These are phyloP conservation scores for Beauveria medogensis DNA, from an alignment of 2,329 filamentous ascomycete genomes.

Conservation along the genomic window DNA sequence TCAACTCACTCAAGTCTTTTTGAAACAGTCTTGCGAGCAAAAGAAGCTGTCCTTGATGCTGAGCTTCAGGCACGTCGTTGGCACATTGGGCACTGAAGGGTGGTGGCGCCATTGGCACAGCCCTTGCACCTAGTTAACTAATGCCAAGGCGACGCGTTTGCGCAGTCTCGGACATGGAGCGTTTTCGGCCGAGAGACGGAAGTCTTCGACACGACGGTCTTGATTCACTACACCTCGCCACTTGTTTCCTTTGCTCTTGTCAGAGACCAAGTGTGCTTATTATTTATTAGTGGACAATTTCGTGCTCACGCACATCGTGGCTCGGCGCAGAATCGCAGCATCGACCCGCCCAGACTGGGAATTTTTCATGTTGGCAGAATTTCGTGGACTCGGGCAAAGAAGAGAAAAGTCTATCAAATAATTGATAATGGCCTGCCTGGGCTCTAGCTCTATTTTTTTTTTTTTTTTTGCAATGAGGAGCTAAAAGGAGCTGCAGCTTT, in stretches of 20 bases:
- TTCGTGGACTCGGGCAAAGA: no score
- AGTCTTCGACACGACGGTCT: neutral
- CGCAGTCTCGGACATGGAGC: neutral
- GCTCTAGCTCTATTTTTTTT: no score
- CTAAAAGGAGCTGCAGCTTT: no score
- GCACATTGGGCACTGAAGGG: slow-evolving; percentile 90
- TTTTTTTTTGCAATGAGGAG: no score
- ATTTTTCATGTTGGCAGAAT: no score
- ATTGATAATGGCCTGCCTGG: no score
- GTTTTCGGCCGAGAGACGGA: neutral
- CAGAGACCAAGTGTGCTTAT: neutral
- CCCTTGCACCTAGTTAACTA: slow-evolving; percentile 40
- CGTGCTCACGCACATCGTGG: neutral
- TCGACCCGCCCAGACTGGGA: no score
- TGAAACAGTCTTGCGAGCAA: slow-evolving; percentile 98
- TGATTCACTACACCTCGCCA: no score
- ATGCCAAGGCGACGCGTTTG: neutral
- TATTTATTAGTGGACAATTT: neutral
- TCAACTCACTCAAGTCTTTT: slow-evolving; percentile 82
- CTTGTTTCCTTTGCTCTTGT: neutral
- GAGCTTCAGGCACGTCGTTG: slow-evolving; percentile 84
- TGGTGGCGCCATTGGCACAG: slow-evolving; percentile 77
- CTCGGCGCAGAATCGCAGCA: no score
- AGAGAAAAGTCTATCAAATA: no score
- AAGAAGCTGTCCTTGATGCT: slow-evolving; percentile 86